phyloP scores from a whole-genome alignment of 305 asterid genomes.

The Fraxinus floribunda region DNA sequence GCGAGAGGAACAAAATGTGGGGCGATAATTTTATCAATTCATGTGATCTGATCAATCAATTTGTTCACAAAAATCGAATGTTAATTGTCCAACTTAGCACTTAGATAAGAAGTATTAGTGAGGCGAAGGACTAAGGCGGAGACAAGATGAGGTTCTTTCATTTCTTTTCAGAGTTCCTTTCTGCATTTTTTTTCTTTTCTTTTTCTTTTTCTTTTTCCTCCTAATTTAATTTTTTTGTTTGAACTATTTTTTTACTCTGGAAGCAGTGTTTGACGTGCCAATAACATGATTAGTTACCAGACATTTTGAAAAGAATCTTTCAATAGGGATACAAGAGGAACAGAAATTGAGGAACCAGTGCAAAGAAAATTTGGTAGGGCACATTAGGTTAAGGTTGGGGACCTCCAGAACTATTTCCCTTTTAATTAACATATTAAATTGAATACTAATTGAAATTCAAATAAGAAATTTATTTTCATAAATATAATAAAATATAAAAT shows the following conservation, averaged over 20 bases:
- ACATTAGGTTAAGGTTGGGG: neutral
- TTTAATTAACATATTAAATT: neutral
- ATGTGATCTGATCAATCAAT: neutral
- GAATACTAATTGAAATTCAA: neutral
- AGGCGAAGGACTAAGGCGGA: neutral
- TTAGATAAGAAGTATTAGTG: neutral
- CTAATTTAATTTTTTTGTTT: neutral
- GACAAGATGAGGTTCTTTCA: neutral
- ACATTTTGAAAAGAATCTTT: neutral
- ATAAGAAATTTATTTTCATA: conserved; percentile 4
- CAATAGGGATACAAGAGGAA: neutral
- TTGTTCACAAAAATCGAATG: neutral
- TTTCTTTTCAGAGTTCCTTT: neutral
- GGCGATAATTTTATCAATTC: neutral
- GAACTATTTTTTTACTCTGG: neutral
- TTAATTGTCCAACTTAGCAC: neutral
- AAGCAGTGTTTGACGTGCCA: neutral
- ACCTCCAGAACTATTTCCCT: conserved; percentile 5
- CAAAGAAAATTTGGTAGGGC: neutral
- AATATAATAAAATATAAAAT: conserved; percentile 1
- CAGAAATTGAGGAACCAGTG: neutral
- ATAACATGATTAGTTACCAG: neutral
- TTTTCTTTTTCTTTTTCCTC: neutral
- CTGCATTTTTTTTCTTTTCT: neutral
- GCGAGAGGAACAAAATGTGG: neutral